Base-by-base conservation (phyloP, 805 yeast genomes). In the Hanseniaspora vineae region DNA sequence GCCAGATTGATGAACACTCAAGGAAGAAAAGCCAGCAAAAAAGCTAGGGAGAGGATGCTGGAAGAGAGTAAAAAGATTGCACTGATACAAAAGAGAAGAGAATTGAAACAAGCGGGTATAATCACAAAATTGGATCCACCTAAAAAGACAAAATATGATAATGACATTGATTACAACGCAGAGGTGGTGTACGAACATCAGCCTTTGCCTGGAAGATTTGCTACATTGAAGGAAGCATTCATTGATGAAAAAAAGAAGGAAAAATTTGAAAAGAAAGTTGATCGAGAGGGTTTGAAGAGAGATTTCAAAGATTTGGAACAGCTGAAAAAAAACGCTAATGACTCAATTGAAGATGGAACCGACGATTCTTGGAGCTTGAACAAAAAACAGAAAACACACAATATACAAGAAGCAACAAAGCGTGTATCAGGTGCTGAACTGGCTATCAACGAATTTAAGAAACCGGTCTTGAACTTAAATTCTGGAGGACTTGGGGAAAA, bases 11-110 rank as follows among this genome's bases (percentile, higher is more conserved):
- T 95, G 12, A 89, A 87, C 56, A 88, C 97, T 0, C 87, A 84
- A 61, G 98, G 97, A 50, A 88, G 89, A 55, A 90, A 90, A 63
- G 96, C 97, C 0, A 85, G 89, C 50, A 66, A 97, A 50, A 87
- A 89, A 59, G 85, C 81, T 2, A 70, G 97, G 49, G 97, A 90
- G 60, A 68, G 92, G 45, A 73, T 84, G 75, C 66, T 87, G 42
- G 84, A 80, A 45, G 95, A 88, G 58, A 83, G 86, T 50, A 74
- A 78, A 55, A 66, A 94, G 32, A 70, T 87, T 19, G 84, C 96
- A 0, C 66, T 80, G 49, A 58, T 90, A 12, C 95, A 88, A 55
- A 83, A 81, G 53, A 70, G 96, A 53, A 68, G 95, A 54, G 94
- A 84, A 53, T 66, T 86, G 60, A 84, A 86, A 57, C 82, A 80